Base-by-base conservation (phyloP, 2,329 filamentous ascomycete species). In the Cladosporium sp. region DNA sequence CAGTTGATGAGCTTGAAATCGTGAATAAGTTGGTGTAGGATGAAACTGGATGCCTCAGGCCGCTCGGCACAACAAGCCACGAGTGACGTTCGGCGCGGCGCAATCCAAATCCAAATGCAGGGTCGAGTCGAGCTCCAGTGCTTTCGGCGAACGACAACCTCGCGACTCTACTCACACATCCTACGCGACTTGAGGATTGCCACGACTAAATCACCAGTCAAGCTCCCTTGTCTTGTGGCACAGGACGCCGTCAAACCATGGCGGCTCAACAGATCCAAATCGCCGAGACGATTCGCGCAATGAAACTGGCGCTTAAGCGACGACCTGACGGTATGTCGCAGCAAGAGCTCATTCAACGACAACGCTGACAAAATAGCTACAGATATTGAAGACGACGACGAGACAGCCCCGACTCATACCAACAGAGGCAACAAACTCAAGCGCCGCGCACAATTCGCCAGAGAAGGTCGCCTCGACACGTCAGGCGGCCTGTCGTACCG, bases 341-440 rank as follows among this genome's bases (percentile, higher is more conserved):
- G 18, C 22, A 2, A n/a, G 22, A 43, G 38, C 28, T 22, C 2
- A 18, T 41, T 16, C 3, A 4, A 11, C 14, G 2, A 42, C 11
- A 32, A 38, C 6, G 41, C 51, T 52, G 31, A 53, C 34, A 18
- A 9, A 18, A 43, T 42, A 43, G 37, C 43, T 59, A 52, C 70
- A 90, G 87, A 89, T 57, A 88, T 84, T 61, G 87, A 91, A 67
- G 88, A 86, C 54, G 88, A 86, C 54, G 88, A 92, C 68, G 83
- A 84, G 55, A 80, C 82, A 51, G 83, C 89, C 61, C 78, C 84
- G 55, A 77, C 80, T 61, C 80, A 80, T 61, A 85, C 83, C 53
- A 90, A 90, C 69, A 84, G 87, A 64, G 86, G 86, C 56, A 82
- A 89, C 69, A 92, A 91, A 68, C 76, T 92, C 43, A 88, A 90